Base-by-base conservation (phyloP, 805 yeast genomes). In the Saccharomycopsis sp. region DNA sequence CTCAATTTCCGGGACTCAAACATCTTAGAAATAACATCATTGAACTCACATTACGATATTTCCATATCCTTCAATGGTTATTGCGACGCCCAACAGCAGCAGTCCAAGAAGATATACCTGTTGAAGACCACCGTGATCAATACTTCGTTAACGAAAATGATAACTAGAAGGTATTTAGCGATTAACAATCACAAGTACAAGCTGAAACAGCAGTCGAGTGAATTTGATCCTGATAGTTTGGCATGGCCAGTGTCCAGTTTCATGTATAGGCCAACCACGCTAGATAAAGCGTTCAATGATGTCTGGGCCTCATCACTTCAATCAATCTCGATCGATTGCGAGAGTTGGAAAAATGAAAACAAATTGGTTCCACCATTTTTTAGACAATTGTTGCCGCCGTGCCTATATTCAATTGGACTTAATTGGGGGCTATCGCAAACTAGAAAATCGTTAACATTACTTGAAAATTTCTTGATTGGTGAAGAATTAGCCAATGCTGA, bases 11-110 rank as follows among this genome's bases (percentile, higher is more conserved):
- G 7, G 3, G 27, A 44, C 16, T 13, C 19, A n/a, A 19, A 23
- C n/a, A 22, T 48, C 19, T 32, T 33, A 17, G 33, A 44, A n/a
- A 6, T 44, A 19, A 16, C 34, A 9, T 26, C 27, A 3, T 7
- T 16, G 3, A 26, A 26, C 13, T 34, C 19, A n/a, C 14, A 34
- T 16, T 48, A 48, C 28, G 51, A 48, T 26, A 2, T 48, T 8
- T 21, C 28, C 24, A 26, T 48, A 4, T 8, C 21, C 5, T 26
- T 41, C 32, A 21, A 28, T 8, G 36, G 32, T 9, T 26, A 27
- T 16, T 46, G 50, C 20, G 35, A 11, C 36, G 22, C 5, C 5
- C 19, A 9, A 8, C 35, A 31, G 11, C 35, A 31, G 11, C 17
- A 31, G 20, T 31, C 35, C 9, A 14, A 9, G 20, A 5, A 9